Conservation (phyloP, 2,329 filamentous ascomycete species). For the Alternaria panax region DNA sequence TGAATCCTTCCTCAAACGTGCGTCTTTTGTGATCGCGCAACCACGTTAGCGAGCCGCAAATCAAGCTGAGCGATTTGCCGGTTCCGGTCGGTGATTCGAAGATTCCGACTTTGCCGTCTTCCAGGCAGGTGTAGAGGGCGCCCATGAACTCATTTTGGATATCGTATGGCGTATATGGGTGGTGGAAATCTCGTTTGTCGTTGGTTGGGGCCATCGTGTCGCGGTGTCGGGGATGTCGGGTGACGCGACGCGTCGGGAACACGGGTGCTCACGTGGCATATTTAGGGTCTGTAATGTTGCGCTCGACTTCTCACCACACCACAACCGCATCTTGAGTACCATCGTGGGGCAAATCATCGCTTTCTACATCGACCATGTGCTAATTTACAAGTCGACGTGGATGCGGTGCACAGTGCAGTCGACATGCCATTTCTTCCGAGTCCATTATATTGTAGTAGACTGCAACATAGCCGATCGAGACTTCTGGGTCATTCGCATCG, state of each 20-base stretch:
- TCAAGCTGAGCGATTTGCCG: constrained; percentile 91
- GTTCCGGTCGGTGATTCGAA: constrained; percentile 93
- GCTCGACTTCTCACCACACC: too few relatives aligned
- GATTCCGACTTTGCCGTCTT: constrained; percentile 82
- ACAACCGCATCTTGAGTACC: too few relatives aligned
- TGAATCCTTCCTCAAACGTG: constrained; percentile 62
- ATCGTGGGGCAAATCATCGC: too few relatives aligned
- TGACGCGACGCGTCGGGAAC: constrained; percentile 15
- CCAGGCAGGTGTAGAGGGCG: constrained; percentile 78
- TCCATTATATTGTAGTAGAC: too few relatives aligned
- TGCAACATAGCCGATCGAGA: too few relatives aligned
- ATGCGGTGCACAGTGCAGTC: too few relatives aligned
- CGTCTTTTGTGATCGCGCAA: constrained; percentile 79
- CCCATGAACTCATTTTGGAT: constrained; percentile 91
- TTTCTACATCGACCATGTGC: too few relatives aligned
- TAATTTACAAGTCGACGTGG: too few relatives aligned
- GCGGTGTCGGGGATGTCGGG: background rate
- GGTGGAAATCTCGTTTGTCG: constrained; percentile 70
- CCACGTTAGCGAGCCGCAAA: constrained; percentile 90
- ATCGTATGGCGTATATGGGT: constrained; percentile 85
- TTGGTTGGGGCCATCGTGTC: constrained; percentile 25
- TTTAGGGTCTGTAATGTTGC: background rate
- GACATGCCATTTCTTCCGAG: too few relatives aligned
- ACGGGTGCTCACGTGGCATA: constrained; percentile 20
- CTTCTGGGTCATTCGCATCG: too few relatives aligned